Base-by-base conservation (phyloP, 345 rosid genomes). In the Aquilaria malaccensis region DNA sequence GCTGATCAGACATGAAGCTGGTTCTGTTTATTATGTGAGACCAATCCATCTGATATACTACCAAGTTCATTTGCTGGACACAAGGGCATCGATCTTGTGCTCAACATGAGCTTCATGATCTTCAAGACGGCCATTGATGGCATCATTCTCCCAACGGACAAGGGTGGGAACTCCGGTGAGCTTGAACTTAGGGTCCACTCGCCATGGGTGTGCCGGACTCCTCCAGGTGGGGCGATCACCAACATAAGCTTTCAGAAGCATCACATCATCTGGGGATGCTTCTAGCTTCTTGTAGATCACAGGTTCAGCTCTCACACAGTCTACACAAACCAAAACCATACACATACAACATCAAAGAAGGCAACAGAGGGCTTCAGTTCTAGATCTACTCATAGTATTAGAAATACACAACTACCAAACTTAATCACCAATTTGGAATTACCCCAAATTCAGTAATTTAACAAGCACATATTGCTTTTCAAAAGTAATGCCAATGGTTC, bases 231-330 rank as follows among this genome's bases (percentile, higher is more conserved):
- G 81, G 47, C 94, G 77, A 63, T 89, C 98, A 56, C 97, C 98
- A 51, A 83, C 97, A 67, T 89, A 85, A 7, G 83, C 95, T 11
- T 79, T 76, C 67, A 89, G 78, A 33, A 93, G 87, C 0, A 68
- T 75, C 43, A 93, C 73, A 15, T 82, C 79, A 55, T 80, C 89
- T 0, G 85, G 1, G 4, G 75, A 76, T 63, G 81, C 85, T 70
- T 85, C 94, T 50, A 93, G 81, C 30, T 79, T 85, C 67, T 85
- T 82, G 80, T 78, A 69, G 45, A 89, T 89, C 61, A 84, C 87
- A 15, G 98, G 98, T 64, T 92, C 96, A 61, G 98, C 96, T 79
- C 97, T 81, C 69, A 92, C 94, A 64, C 97, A 89, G 13, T 89
- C 97, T 92, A 71, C 43, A 37, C 43, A 37, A 37, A 37, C 7